Percentiles rank a stretch among this genome's conserved stretches.
Evolutionary conservation across 2,329 filamentous ascomycete genomes (phyloP).

Genomic region (Fonsecaea pedrosoi): DNA sequence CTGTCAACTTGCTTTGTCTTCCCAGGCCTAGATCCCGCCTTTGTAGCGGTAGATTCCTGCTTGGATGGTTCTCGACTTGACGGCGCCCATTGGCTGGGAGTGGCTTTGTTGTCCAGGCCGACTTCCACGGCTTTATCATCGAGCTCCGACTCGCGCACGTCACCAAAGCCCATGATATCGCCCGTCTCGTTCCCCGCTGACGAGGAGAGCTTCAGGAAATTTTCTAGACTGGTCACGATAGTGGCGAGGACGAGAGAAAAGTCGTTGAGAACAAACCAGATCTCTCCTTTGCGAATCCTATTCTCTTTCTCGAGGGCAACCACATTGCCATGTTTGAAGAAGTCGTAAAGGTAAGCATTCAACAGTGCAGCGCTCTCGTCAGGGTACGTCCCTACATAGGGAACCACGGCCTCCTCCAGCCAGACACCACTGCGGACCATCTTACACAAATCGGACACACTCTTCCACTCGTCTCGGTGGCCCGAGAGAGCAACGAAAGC

Average conservation of each 20-base stretch:
- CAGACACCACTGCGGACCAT: slow-evolving; percentile 6
- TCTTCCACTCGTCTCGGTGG: slow-evolving; percentile 5
- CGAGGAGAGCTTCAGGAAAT: background rate
- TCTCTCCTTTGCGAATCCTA: background rate
- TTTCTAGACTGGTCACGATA: background rate
- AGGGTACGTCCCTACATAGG: background rate
- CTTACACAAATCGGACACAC: background rate
- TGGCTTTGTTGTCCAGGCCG: background rate
- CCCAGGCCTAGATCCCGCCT: background rate
- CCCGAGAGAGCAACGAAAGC: background rate
- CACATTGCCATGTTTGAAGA: slow-evolving; percentile 6
- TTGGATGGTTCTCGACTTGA: background rate
- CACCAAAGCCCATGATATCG: slow-evolving; percentile 1
- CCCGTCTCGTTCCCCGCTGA: background rate
- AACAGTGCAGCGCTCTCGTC: background rate
- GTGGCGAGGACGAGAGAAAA: slow-evolving; percentile 2
- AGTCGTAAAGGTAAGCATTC: slow-evolving; percentile 2
- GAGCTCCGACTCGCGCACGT: background rate
- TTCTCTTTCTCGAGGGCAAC: slow-evolving; percentile 2
- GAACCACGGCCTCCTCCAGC: slow-evolving; percentile 1
- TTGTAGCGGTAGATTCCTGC: background rate
- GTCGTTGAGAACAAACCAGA: slow-evolving; percentile 3
- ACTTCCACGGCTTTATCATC: background rate
- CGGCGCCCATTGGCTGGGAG: background rate
- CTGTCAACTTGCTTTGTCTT: background rate